Percentiles rank a stretch among this genome's conserved stretches.
These are phyloP conservation scores for Wickerhamiella slavikovae DNA, from an alignment of 805 yeast genomes.

Conservation along the genomic window DNA sequence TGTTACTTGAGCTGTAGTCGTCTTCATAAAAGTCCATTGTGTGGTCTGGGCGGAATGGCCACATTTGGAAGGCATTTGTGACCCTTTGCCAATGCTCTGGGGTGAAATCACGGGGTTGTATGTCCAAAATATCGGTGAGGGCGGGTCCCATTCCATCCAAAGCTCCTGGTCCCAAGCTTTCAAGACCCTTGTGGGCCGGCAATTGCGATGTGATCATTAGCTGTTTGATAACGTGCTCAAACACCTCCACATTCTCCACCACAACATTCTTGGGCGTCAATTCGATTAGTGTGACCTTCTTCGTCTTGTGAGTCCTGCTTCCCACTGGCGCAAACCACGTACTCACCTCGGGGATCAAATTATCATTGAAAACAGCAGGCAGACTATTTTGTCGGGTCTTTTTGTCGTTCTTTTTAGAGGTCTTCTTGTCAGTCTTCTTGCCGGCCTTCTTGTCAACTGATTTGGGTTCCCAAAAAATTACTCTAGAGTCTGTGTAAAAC, in stretches of 20 bases:
- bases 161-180: constrained; percentile 68
- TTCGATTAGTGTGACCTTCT: constrained; percentile 34
- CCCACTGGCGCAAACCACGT: too few species aligned
- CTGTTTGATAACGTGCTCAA: constrained; percentile 48
- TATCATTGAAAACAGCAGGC: constrained; percentile 10
- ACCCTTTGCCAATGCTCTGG: constrained; percentile 34
- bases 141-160: constrained; percentile 17
- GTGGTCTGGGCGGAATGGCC: constrained; percentile 75
- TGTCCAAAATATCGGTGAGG: constrained; percentile 22
- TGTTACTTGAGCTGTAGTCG: too few species aligned
- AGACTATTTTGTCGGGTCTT: too few species aligned
- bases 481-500: constrained; percentile 34
- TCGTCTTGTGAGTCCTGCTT: too few species aligned
- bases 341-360: constrained; percentile 16
- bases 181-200: constrained; percentile 27
- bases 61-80: constrained; percentile 31
- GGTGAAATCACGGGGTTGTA: constrained; percentile 28
- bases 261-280: constrained; percentile 27
- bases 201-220: constrained; percentile 29
- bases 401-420: constrained; percentile 1
- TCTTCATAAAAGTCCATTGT: constrained; percentile 24
- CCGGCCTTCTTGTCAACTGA: constrained; percentile 13
- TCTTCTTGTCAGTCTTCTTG: constrained; percentile 1
- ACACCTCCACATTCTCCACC: constrained; percentile 28
- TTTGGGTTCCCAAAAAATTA: constrained; percentile 8